Conservation (phyloP, 2,329 filamentous ascomycete genomes). For the Chaetomium olivaceum region DNA sequence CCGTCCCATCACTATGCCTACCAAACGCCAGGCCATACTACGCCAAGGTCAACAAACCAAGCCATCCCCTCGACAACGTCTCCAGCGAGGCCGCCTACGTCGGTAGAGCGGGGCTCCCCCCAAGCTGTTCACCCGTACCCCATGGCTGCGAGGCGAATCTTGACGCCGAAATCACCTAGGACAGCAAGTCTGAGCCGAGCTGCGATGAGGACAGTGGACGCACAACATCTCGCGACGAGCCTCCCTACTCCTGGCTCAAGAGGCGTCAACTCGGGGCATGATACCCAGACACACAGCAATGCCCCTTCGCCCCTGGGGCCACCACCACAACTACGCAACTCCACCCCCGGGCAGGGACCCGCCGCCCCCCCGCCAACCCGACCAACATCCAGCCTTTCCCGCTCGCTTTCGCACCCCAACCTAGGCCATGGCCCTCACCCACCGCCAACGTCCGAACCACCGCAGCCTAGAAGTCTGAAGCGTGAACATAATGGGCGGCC, state of each 20-base stretch:
- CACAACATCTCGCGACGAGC: conserved; percentile 34
- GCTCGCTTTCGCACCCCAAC: conserved; percentile 42
- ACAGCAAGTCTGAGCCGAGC: conserved; percentile 50
- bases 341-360: conserved; percentile 9
- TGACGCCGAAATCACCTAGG: conserved; percentile 61
- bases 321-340: conserved; percentile 22
- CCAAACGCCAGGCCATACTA: conserved; percentile 35
- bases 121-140: conserved; percentile 36
- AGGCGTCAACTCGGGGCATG: conserved; percentile 24
- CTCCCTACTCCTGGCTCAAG: conserved; percentile 32
- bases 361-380: conserved; percentile 20
- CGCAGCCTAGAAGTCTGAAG: conserved; percentile 15
- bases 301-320: conserved; percentile 32
- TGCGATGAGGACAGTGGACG: conserved; percentile 36
- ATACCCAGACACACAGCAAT: conserved; percentile 27
- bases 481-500: conserved; percentile 30
- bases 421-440: conserved; percentile 33
- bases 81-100: conserved; percentile 33
- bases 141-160: conserved; percentile 48
- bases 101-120: conserved; percentile 39
- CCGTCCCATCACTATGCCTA: conserved; percentile 33
- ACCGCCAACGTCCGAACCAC: conserved; percentile 26
- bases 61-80: conserved; percentile 19
- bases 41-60: conserved; percentile 37
- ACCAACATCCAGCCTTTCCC: conserved; percentile 34